These are phyloP conservation scores for Closterium sp. DNA, from an alignment of 139 green algal genomes.

Conservation along the genomic window DNA sequence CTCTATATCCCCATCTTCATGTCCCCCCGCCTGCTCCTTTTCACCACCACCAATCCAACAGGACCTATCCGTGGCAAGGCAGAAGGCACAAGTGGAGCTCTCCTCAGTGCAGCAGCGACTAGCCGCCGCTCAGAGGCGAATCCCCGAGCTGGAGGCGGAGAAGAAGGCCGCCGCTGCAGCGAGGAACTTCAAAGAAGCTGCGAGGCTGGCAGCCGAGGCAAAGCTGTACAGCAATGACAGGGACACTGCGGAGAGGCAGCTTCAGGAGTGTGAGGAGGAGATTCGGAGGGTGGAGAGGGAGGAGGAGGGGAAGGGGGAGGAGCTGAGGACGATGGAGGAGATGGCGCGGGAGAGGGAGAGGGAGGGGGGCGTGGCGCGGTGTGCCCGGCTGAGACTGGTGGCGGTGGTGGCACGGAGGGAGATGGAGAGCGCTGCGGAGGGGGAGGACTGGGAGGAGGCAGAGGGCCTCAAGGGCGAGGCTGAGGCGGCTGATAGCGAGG, in stretches of 20 bases:
- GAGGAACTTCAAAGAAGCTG: slow-evolving; percentile 32
- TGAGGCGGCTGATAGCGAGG: neutral
- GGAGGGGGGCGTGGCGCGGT: neutral
- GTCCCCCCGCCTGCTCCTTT: neutral
- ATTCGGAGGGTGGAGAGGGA: neutral
- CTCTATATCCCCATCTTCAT: neutral
- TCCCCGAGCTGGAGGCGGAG: slow-evolving; percentile 22
- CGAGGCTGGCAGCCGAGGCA: slow-evolving; percentile 14
- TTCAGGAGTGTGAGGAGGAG: neutral
- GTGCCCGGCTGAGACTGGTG: slow-evolving; percentile 9
- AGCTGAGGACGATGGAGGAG: neutral
- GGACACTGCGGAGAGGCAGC: neutral
- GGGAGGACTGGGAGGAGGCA: slow-evolving; percentile 33
- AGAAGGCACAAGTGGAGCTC: neutral
- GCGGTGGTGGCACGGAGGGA: neutral
- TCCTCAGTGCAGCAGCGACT: neutral
- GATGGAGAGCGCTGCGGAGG: slow-evolving; percentile 25
- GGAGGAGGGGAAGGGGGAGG: neutral
- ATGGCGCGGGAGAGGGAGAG: slow-evolving; percentile 4
- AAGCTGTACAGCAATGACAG: slow-evolving; percentile 7
- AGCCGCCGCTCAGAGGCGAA: neutral
- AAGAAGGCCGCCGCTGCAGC: slow-evolving; percentile 9
- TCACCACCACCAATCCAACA: neutral
- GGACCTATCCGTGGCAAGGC: neutral
- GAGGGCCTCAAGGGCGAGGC: neutral